These are phyloP conservation scores for Elasticomyces elasticus DNA, from an alignment of 495 filamentous ascomycete genomes.

Conservation along the genomic window DNA sequence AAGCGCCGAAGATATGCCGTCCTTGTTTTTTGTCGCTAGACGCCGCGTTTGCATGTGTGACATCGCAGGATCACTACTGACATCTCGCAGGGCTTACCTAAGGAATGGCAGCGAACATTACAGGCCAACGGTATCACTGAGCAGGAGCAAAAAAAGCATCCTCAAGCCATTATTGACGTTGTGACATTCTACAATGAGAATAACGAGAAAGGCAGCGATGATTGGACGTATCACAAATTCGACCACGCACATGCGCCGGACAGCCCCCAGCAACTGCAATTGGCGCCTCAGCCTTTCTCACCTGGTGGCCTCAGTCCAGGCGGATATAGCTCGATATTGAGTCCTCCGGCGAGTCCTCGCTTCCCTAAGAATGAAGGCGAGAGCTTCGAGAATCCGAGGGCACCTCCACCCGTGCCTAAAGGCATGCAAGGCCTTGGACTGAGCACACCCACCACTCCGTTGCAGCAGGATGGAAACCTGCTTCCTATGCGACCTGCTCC, in stretches of 20 bases:
- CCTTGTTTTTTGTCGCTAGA: neutral
- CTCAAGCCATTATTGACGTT: conserved; percentile 87
- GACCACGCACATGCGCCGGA: conserved; percentile 52
- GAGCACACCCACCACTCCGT: conserved; percentile 32
- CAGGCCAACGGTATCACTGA: conserved; percentile 94
- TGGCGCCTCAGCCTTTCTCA: conserved; percentile 24
- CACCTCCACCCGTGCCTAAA: conserved; percentile 77
- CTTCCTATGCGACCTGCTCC: conserved; percentile 58
- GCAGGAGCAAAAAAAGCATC: conserved; percentile 90
- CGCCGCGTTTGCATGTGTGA: conserved; percentile 1
- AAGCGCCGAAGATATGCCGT: neutral
- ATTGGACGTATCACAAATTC: conserved; percentile 92
- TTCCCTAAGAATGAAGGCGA: conserved; percentile 85
- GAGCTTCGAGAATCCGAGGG: conserved; percentile 94
- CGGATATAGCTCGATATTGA: conserved; percentile 55
- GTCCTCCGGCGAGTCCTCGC: conserved; percentile 80
- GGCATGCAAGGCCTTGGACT: conserved; percentile 12
- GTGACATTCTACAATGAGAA: conserved; percentile 95
- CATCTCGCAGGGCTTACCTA: conserved; percentile 65
- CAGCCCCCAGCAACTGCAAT: conserved; percentile 39
- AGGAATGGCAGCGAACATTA: conserved; percentile 93
- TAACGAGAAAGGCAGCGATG: conserved; percentile 64
- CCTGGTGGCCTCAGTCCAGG: conserved; percentile 30
- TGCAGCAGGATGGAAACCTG: conserved; percentile 48
- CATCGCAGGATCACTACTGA: conserved; percentile 2